Evolutionary conservation across 176 grass and related monocot genomes (phyloP), one percentile per base, ranked within the genome.

Genomic region (Ensete glaucum): DNA sequence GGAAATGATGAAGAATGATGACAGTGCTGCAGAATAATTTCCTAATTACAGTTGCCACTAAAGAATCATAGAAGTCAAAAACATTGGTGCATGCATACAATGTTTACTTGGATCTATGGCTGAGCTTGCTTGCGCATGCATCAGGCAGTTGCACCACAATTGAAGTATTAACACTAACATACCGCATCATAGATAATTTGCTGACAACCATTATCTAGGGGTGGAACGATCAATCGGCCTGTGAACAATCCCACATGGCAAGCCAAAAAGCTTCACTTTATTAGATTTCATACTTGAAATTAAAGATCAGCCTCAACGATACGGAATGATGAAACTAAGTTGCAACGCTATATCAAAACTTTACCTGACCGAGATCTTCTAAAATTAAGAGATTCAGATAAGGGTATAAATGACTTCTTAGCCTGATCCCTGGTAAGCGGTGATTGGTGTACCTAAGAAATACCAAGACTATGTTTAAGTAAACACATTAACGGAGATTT

Each of bases 361-460:
- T 79, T 69, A 79, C 77, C 77, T 70, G 77, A 79, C 70, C 77
- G 69, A 59, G 77, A 69, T 70, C 65, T 79, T 79, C 24, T 79
- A 6, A 79, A 69, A 66, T 71, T 79, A 56, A 79, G 66, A 70
- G 66, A 70, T 70, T 79, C 66, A 21, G 65, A 53, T 4, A 27
- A 79, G 53, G 53, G 27, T 23, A 79, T 49, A 26, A 19, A 57
- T 25, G 70, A 49, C 21, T 69, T 20, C 50, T 16, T 48, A 69
- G 26, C 65, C 52, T 58, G 56, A 49, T 49, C 22, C 53, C 64
- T 53, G 24, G 77, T 79, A 49, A 70, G 10, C 58, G 77, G 66
- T 70, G 53, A n/a, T 23, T 79, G 77, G 13, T 67, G 50, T 66
- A 59, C 65, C 77, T 79, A 53, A 16, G 34, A 48, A 79, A 70